Base-by-base conservation (phyloP, 805 yeast genomes). In the Helenozyma baotianmanensis region DNA sequence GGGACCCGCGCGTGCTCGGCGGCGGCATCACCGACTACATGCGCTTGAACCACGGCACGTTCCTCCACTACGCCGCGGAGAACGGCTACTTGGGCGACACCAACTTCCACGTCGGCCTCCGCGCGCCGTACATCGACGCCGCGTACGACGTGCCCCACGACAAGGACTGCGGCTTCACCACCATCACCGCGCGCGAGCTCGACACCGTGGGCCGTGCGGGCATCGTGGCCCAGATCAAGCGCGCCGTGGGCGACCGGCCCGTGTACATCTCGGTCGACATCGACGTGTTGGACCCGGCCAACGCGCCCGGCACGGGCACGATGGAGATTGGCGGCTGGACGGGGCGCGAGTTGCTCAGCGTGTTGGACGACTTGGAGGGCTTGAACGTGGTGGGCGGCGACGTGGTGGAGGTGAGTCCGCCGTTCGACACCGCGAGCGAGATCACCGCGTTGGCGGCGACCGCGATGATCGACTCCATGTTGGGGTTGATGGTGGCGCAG, bases 241-340 rank as follows among this genome's bases (percentile, higher is more conserved):
- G 53, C 4, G 42, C 54, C 2, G 63, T 71, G 1, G 68, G 69
- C 2, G 50, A 50, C 21, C 40, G 50, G 11, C 73, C 73, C 2
- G 74, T 68, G 2, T 70, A 71, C 44, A 51, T 71, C 4, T 56
- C 71, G 0, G 64, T 70, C 21, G 76, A 71, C 52, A 70, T 76
- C 28, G 87, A 80, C 50, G 82, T 79, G 2, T 63, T 82, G 39
- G 92, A 82, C 50, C 88, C 88, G 0, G 76, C 82, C 4, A 60
- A 67, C 31, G 86, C 86, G 3, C 84, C 89, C 11, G 89, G 84
- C 1, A 82, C 90, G 0, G 92, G 92, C 8, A 82, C 92, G 4
- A 74, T 80, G 45, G 92, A 82, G 50, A 75, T 72, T 4, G 92
- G 88, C 11, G 92, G 92, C 2, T 73, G 81, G 67, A 69, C 78